Conservation (phyloP, 306 rosid species). For the Fragaria nilgerrensis region DNA sequence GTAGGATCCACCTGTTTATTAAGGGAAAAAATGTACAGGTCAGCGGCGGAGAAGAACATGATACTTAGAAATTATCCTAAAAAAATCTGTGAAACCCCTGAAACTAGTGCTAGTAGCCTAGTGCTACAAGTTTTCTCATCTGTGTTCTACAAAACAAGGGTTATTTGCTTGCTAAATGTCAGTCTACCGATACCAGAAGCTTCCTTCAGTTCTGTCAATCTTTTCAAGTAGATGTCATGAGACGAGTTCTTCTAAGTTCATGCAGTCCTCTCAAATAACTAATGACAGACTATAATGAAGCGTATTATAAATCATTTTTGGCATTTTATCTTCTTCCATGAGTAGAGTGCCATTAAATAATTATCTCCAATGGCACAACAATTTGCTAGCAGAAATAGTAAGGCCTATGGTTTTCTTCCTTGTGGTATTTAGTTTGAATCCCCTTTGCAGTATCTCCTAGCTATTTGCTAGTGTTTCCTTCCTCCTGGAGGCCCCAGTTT, state of each 20-base stretch:
- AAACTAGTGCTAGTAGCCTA: neutral
- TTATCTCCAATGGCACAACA: neutral
- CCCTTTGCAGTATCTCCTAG: neutral
- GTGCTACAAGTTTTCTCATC: neutral
- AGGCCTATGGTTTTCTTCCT: neutral
- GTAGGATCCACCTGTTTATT: neutral
- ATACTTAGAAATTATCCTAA: neutral
- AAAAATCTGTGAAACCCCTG: neutral
- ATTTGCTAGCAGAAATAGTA: neutral
- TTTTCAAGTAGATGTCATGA: neutral
- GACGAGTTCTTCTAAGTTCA: neutral
- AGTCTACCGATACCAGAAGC: neutral
- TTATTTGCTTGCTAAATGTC: neutral
- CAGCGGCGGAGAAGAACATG: neutral
- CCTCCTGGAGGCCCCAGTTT: neutral
- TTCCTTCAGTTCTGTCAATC: neutral
- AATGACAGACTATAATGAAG: conserved; percentile 5
- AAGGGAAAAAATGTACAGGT: neutral
- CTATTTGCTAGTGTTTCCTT: neutral
- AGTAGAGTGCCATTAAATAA: neutral
- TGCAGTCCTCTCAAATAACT: neutral
- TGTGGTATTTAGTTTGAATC: neutral
- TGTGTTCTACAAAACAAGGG: neutral
- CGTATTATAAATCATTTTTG: neutral
- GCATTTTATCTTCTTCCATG: neutral